A percentile compares a stretch with the other conserved stretches of the same genome.
Evolutionary conservation across 23 red algal species (phyloP).

Genomic region (Gracilariopsis chorda): DNA sequence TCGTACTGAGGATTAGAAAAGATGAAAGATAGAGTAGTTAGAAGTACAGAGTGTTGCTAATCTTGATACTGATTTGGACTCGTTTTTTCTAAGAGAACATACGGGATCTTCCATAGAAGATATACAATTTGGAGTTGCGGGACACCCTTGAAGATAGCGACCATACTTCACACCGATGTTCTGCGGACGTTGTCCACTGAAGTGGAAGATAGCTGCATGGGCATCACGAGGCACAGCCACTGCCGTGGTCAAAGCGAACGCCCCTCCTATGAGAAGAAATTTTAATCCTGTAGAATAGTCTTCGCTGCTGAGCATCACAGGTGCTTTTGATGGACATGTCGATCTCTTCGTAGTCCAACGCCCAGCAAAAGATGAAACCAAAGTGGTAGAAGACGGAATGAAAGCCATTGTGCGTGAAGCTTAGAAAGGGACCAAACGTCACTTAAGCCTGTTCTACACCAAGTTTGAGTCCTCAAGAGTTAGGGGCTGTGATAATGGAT

Average conservation of each 20-base stretch:
- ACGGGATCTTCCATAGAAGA: constrained; percentile 48
- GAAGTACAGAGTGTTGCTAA: neutral
- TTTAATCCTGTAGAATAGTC: neutral
- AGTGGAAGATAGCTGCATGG: constrained; percentile 35
- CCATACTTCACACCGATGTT: constrained; percentile 49
- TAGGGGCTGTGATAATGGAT: no score
- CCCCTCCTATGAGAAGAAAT: constrained; percentile 6
- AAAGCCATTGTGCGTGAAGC: constrained; percentile 5
- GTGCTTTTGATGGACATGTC: neutral
- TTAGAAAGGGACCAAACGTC: no score
- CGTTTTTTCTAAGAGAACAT: neutral
- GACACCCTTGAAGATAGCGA: constrained; percentile 60
- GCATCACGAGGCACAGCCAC: neutral
- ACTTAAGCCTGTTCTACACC: no score
- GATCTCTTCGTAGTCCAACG: neutral
- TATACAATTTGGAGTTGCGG: constrained; percentile 66
- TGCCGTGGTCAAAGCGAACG: neutral
- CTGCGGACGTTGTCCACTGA: constrained; percentile 53
- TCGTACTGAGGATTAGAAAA: constrained; percentile 29
- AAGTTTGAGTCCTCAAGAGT: no score
- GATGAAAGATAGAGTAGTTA: neutral
- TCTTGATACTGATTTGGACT: neutral
- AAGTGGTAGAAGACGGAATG: neutral
- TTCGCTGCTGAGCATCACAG: neutral
- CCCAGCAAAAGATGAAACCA: neutral